phyloP scores from a whole-genome alignment of 2,329 filamentous ascomycete genomes.

The Cercospora janseana region DNA sequence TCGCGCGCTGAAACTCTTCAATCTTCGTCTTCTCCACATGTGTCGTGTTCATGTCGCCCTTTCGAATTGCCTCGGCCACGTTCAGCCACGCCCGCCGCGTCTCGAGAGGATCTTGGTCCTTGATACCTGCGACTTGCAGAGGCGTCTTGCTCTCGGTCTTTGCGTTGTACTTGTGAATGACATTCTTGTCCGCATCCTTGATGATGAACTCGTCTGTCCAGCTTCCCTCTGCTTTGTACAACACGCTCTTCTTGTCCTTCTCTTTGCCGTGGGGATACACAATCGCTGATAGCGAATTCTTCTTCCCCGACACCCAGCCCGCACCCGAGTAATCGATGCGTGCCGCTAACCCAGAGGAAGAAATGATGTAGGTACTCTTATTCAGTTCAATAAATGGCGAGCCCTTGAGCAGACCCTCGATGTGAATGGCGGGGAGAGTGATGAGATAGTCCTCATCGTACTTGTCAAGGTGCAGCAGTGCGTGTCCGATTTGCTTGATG shows the following conservation, averaged over 20 bases:
- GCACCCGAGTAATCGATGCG: conserved; percentile 92
- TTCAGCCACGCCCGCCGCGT: conserved; percentile 83
- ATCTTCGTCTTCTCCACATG: conserved; percentile 80
- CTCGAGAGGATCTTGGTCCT: conserved; percentile 82
- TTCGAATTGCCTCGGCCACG: conserved; percentile 75
- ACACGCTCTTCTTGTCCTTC: conserved; percentile 58
- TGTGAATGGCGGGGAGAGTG: conserved; percentile 85
- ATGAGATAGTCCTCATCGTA: conserved; percentile 77
- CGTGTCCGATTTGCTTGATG: conserved; percentile 76
- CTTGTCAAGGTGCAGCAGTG: conserved; percentile 70
- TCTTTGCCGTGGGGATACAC: conserved; percentile 69
- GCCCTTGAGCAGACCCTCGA: conserved; percentile 85
- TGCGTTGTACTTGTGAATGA: conserved; percentile 48
- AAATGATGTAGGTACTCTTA: conserved; percentile 77
- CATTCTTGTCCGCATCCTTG: conserved; percentile 59
- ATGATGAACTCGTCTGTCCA: conserved; percentile 85
- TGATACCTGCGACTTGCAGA: conserved; percentile 68
- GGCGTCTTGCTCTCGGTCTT: conserved; percentile 57
- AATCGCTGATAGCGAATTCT: conserved; percentile 79
- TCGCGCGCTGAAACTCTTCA: conserved; percentile 79
- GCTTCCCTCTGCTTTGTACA: conserved; percentile 82
- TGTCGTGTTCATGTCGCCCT: conserved; percentile 80
- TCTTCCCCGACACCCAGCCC: conserved; percentile 93
- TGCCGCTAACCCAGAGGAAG: conserved; percentile 79
- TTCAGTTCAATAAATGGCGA: conserved; percentile 90